Evolutionary conservation across 2,329 filamentous ascomycete species (phyloP).

Genomic region (Botrytis hyacinthi): DNA sequence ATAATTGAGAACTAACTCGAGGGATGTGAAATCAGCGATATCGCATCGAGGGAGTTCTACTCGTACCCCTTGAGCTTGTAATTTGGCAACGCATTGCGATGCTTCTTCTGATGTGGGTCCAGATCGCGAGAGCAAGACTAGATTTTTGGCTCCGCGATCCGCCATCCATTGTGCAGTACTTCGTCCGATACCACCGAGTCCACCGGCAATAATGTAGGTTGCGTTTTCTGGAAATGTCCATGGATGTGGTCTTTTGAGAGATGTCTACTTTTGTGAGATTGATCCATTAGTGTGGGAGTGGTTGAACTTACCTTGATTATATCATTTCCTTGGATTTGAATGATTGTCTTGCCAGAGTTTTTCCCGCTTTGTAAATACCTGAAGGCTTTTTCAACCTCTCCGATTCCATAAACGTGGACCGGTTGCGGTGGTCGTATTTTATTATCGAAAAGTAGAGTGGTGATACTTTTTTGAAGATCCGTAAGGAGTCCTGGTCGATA

Average conservation of each 20-base stretch:
- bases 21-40: slow-evolving; percentile 42
- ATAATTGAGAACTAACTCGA: slow-evolving; percentile 5
- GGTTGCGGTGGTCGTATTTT: background rate
- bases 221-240: slow-evolving; percentile 13
- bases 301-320: slow-evolving; percentile 43
- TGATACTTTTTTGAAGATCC: background rate
- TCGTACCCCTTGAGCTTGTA: slow-evolving; percentile 39
- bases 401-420: background rate
- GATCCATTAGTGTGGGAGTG: background rate
- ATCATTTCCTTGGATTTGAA: slow-evolving; percentile 44
- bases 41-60: slow-evolving; percentile 49
- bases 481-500: background rate
- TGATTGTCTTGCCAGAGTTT: slow-evolving; percentile 30
- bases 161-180: slow-evolving; percentile 31
- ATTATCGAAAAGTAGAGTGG: background rate
- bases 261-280: background rate
- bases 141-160: slow-evolving; percentile 30
- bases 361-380: slow-evolving; percentile 30
- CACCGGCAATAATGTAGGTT: slow-evolving; percentile 36
- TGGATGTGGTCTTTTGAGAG: background rate
- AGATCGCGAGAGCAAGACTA: slow-evolving; percentile 37
- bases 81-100: slow-evolving; percentile 20
- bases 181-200: slow-evolving; percentile 37
- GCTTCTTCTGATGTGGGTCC: slow-evolving; percentile 16
- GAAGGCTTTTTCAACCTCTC: slow-evolving; percentile 36